phyloP scores from a whole-genome alignment of 305 asterid genomes.

The Fraxinus floribunda region DNA sequence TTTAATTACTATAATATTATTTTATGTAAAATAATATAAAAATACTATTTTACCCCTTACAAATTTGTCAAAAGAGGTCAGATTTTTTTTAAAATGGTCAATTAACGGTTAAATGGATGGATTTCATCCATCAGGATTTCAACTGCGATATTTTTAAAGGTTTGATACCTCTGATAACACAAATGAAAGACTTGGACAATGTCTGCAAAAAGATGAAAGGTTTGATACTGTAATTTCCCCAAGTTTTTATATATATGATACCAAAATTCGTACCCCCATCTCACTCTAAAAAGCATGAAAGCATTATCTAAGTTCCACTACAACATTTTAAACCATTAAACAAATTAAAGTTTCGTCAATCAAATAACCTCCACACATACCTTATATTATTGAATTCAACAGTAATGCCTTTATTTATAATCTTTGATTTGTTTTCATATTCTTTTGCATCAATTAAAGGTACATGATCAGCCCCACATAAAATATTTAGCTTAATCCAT shows the following conservation, averaged over 20 bases:
- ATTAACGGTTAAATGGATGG: no score
- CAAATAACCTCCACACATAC: background rate
- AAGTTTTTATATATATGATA: background rate
- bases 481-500: constrained; percentile 23
- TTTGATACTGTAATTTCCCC: no score
- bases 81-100: no score
- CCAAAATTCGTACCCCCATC: background rate
- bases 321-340: constrained; percentile 25
- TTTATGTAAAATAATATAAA: no score
- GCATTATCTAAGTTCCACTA: constrained; percentile 45
- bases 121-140: no score
- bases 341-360: constrained; percentile 8
- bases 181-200: no score
- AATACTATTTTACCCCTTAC: no score
- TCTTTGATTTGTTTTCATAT: background rate
- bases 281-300: constrained; percentile 31
- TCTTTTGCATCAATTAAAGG: constrained; percentile 19
- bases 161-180: no score
- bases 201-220: no score
- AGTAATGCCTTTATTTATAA: background rate
- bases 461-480: constrained; percentile 18
- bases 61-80: no score
- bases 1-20: no score
- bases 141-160: no score
- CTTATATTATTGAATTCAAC: background rate